Conservation (phyloP, 768 basidiomycete genomes). For the Megacollybia marginata region DNA sequence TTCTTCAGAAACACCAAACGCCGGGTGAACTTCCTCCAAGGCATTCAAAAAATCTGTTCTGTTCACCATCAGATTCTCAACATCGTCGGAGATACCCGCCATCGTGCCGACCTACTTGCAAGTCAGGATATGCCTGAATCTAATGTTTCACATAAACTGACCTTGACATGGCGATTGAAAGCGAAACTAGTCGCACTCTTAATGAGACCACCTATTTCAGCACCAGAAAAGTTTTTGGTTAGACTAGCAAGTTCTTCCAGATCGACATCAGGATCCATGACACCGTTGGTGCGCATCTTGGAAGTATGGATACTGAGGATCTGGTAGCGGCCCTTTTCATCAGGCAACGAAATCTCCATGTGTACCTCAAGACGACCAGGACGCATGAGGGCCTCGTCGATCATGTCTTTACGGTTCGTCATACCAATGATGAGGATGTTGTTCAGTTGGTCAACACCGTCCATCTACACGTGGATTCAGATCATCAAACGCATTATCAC, state of each 20-base stretch:
- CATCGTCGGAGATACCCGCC: conserved; percentile 93
- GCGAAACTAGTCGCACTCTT: conserved; percentile 99
- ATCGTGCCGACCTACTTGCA: conserved; percentile 74
- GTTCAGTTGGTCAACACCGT: conserved; percentile 97
- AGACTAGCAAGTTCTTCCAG: conserved; percentile 68
- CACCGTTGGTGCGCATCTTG: conserved; percentile 88
- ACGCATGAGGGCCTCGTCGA: conserved; percentile 94
- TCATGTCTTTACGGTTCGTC: conserved; percentile 98
- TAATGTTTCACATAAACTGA: conserved; percentile 10
- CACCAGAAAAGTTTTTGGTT: conserved; percentile 98
- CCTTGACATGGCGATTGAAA: conserved; percentile 95
- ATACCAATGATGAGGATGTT: conserved; percentile 99
- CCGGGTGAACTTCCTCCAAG: conserved; percentile 89
- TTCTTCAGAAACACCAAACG: conserved; percentile 96
- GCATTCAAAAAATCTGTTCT: conserved; percentile 83
- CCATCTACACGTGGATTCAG: conserved; percentile 60
- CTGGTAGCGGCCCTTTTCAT: conserved; percentile 86
- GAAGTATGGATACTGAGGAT: conserved; percentile 93
- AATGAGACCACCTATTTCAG: conserved; percentile 91
- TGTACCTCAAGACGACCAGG: conserved; percentile 98
- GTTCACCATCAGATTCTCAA: conserved; percentile 88
- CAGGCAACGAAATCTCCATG: conserved; percentile 98
- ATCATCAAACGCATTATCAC: not conserved
- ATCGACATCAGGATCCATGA: conserved; percentile 85
- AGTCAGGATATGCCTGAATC: not conserved